Conservation (phyloP, 805 yeast genomes). For the Debaryomyces prosopidis region DNA sequence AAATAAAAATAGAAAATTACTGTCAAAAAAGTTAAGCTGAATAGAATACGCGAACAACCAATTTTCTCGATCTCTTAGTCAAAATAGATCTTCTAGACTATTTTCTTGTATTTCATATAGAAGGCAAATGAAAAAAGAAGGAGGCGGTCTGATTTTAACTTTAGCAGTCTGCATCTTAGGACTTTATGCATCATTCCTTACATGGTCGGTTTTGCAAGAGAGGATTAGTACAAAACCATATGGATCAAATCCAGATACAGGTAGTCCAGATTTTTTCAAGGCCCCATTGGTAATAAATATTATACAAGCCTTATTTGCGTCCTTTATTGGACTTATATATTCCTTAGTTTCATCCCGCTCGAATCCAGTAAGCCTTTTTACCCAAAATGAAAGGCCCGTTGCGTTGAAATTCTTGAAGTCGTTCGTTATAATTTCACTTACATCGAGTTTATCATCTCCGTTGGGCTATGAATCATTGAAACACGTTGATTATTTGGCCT, state of each 20-base stretch:
- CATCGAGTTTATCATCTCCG: conserved; percentile 83
- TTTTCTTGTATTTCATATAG: background rate
- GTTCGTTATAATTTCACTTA: conserved; percentile 57
- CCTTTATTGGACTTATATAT: conserved; percentile 64
- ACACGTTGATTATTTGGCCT: conserved; percentile 85
- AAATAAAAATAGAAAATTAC: too few species aligned
- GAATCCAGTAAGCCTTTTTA: conserved; percentile 30
- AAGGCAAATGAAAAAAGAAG: background rate
- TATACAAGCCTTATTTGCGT: conserved; percentile 74
- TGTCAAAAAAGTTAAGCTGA: too few species aligned
- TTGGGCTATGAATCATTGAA: conserved; percentile 74
- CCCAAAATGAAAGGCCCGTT: conserved; percentile 23
- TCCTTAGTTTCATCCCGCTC: conserved; percentile 35
- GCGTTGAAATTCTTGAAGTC: conserved; percentile 24
- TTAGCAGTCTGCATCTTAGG: conserved; percentile 50
- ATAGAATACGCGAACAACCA: too few species aligned
- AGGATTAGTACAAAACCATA: conserved; percentile 77
- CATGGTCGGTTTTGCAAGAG: conserved; percentile 94
- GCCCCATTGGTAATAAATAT: conserved; percentile 79
- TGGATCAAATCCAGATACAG: conserved; percentile 43
- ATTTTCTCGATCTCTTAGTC: background rate
- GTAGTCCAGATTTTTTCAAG: conserved; percentile 50
- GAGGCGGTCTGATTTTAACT: conserved; percentile 13
- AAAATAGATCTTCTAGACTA: background rate
- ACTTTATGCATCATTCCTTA: conserved; percentile 79